Evolutionary conservation across 352 stramenopile genomes (phyloP), one percentile per base, ranked within the genome.

Genomic region (Saprolegnia diclina): DNA sequence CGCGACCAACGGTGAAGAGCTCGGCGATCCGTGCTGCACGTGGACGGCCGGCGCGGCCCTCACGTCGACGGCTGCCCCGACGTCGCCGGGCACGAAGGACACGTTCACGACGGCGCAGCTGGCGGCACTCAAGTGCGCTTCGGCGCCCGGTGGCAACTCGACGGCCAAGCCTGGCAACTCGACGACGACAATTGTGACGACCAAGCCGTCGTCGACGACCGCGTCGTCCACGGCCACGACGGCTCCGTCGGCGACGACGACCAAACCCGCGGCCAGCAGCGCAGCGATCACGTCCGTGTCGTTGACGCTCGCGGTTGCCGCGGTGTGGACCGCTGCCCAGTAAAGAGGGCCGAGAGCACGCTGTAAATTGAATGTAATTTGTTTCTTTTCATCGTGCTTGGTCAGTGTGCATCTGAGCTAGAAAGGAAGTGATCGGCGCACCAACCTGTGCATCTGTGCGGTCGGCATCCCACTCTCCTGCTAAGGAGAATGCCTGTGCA

Each of bases 1-100:
- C 21, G 87, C 85, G 72, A 91, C 81, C 16, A 95, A 95, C 71
- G 87, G 87, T 42, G 76, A 91, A 71, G 87, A 95, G 56, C 79
- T 95, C 4, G 85, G 87, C 35, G 87, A 95, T 56, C 84, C 86
- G 16, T 92, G 88, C 76, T 95, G 87, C 72, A 80, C 74, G 55
- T 95, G 87, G 87, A 85, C 56, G 26, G 40, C 32, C 29, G 64
- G 64, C 4, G 50, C 26, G 2, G 18, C 48, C 0, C 13, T 48
- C 10, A 21, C 48, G 0, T 62, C 40, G 4, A 64, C 14, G 19
- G 48, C 29, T 4, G 26, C 26, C 18, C 21, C 55, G 0, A 65
- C 64, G 40, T 44, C 48, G 21, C 64, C 64, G 46, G 64, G 64
- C 40, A 70, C 78, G 10, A 48, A 73, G 0, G 79, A 83, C 52